Base-by-base conservation (phyloP, 2,329 filamentous ascomycete species). In the Penicillium sp. region DNA sequence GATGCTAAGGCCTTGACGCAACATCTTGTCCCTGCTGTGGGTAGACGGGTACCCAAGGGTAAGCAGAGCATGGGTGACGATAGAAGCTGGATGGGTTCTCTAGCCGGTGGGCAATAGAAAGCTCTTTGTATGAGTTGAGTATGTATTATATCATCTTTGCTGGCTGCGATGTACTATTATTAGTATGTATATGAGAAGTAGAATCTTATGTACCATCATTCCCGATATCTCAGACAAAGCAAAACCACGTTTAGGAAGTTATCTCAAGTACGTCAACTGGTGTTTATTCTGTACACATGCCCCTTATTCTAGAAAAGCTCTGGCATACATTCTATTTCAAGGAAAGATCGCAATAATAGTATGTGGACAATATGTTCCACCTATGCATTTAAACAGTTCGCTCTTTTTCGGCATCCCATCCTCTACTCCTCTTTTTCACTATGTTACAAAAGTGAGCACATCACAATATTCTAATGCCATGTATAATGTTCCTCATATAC, bases 131-230 rank as follows among this genome's bases (percentile, higher is more conserved):
- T 14, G 31, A n/a, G 9, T 37, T 39, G 37, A 31, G 8, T 10
- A 11, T 52, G 50, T 52, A 52, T 52, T 27, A 52, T 52, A 52
- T 24, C 2, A 31, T 82, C 80, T 81, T 89, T 89, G 11, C 95
- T 33, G 13, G 31, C 19, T 22, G 19, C 19, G n/a, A 39, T 19
- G 35, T 39, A 39, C 31, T 39, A 10, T 39, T 39, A 10, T 39
- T 11, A 39, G 16, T 11, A 19, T 39, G n/a, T 39, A 39, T 19
- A 39, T 37, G 9, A 39, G 16, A 33, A 16, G n/a, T 39, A 10
- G n/a, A 39, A 39, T 10, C 8, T 39, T 19, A 19, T 39, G 14
- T 39, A 39, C 8, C 35, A 39, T 39, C 16, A 19, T 8, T 39
- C 35, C 1, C 4, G 8, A 16, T 33, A 16, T 16, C 13, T 33